Evolutionary conservation across 2,329 filamentous ascomycete species (phyloP).

Genomic region (Aaosphaeria arxii): DNA sequence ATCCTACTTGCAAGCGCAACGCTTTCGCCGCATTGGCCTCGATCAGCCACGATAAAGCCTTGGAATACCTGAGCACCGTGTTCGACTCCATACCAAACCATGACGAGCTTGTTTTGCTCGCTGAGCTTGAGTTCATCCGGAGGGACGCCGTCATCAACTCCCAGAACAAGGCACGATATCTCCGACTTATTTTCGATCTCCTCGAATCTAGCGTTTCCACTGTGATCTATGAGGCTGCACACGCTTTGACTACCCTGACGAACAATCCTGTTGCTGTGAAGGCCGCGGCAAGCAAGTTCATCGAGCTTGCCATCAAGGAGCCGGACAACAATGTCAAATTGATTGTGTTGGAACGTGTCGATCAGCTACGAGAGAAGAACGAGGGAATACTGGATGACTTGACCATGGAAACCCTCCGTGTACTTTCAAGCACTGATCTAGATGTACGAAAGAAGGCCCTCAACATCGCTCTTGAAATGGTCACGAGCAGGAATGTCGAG

Average conservation of each 20-base stretch:
- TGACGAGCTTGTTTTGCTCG: constrained; percentile 88
- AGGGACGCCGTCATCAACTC: constrained; percentile 95
- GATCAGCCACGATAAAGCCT: constrained; percentile 90
- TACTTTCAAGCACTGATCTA: constrained; percentile 91
- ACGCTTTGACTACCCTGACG: constrained; percentile 87
- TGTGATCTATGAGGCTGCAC: constrained; percentile 95
- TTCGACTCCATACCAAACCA: constrained; percentile 94
- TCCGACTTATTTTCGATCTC: constrained; percentile 93
- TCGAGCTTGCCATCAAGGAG: constrained; percentile 95
- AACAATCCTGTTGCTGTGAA: constrained; percentile 97
- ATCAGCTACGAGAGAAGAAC: constrained; percentile 81
- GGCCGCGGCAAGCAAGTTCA: constrained; percentile 92
- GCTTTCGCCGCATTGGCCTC: constrained; percentile 87
- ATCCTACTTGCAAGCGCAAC: constrained; percentile 96
- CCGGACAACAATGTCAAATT: constrained; percentile 99
- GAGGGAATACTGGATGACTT: constrained; percentile 90
- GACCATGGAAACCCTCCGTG: constrained; percentile 94
- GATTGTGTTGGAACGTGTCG: constrained; percentile 92
- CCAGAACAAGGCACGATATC: constrained; percentile 91
- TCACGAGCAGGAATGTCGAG: constrained; percentile 97
- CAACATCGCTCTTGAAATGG: constrained; percentile 90
- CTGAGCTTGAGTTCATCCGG: constrained; percentile 94
- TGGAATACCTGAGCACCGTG: constrained; percentile 81
- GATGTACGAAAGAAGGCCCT: constrained; percentile 93
- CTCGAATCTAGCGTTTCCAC: constrained; percentile 91